These are phyloP conservation scores for Nannochloris sp. DNA, from an alignment of 139 green algal genomes.

Conservation along the genomic window DNA sequence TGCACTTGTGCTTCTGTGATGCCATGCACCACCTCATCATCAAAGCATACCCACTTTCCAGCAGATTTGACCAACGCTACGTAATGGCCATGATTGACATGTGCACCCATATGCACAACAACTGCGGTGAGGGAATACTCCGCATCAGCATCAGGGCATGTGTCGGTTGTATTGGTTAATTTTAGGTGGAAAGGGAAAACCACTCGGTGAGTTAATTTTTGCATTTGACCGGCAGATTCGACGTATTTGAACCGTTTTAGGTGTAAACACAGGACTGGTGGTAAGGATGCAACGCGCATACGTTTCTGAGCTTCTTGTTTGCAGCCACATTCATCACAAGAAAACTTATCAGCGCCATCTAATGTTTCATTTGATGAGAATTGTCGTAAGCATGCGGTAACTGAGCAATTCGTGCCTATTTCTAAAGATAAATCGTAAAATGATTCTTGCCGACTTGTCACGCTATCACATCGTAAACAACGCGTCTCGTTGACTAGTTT, in stretches of 20 bases:
- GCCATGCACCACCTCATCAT: conserved; percentile 79
- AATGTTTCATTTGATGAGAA: conserved; percentile 86
- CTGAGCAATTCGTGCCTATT: conserved; percentile 84
- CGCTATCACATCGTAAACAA: conserved; percentile 86
- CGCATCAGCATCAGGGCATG: conserved; percentile 46
- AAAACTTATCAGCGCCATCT: conserved; percentile 88
- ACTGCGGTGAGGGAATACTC: conserved; percentile 84
- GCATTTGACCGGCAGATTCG: conserved; percentile 61
- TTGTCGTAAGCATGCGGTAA: conserved; percentile 79
- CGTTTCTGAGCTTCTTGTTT: conserved; percentile 80
- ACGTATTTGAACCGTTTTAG: conserved; percentile 97
- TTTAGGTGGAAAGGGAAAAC: conserved; percentile 96
- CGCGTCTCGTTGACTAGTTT: conserved; percentile 87
- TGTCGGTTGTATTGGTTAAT: conserved; percentile 75
- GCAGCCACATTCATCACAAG: conserved; percentile 89
- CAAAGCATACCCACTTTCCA: conserved; percentile 84
- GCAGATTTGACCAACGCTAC: conserved; percentile 85
- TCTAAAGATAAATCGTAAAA: conserved; percentile 95
- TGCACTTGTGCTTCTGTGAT: conserved; percentile 66
- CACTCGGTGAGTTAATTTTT: conserved; percentile 95
- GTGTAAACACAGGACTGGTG: conserved; percentile 84
- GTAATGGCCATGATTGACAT: conserved; percentile 96
- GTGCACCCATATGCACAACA: conserved; percentile 92
- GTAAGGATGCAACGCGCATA: conserved; percentile 58
- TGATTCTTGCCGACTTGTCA: conserved; percentile 64